Base-by-base conservation (phyloP, 2,329 filamentous ascomycete genomes). In the Penicillium rolfsii region DNA sequence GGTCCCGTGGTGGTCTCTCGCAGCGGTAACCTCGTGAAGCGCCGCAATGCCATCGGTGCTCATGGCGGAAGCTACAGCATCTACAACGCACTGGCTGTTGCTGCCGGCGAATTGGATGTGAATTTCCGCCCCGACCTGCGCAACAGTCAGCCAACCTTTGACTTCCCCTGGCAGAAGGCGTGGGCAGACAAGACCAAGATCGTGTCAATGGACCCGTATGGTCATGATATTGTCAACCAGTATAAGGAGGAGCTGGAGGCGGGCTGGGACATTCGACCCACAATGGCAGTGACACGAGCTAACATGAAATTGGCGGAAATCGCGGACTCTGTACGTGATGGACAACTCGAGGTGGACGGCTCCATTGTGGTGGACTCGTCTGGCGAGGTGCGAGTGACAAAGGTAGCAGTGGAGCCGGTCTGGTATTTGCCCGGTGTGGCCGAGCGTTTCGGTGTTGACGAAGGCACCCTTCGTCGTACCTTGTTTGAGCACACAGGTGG, bases 281-380 rank as follows among this genome's bases (percentile, higher is more conserved):
- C 93, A 0, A 97, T 96, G 75, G 93, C 93, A 14, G 87, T 97
- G 55, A 97, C 93, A 0, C 91, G 90, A 71, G 93, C 93, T 30
- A 93, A 96, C 73, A 97, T 97, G 93, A 95, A 91, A 81, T 82
- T 98, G n/a, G 92, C 95, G 0, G 95, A 99, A 76, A 86, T 99
- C 45, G 92, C 94, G 68, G 89, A 96, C 33, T 95, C 91, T 67
- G 93, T 99, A 3, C 87, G 85, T 59, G 84, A 85, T 52, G 94
- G 94, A 4, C 85, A 92, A 66, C 82, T 98, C 1, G 80, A 84
- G 6, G 85, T 86, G 0, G 95, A 99, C 75, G 94, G 95, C 55
- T 95, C 93, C 73, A 92, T 98, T 48, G 94, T 93, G 72, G 77
- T 98, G 56, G 97, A 97, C 72, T 83, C 87, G n/a, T 79, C 81